Evolutionary conservation across 139 green algal species (phyloP), one percentile per base, ranked within the genome.

Genomic region (Edaphochlamys debaryana): DNA sequence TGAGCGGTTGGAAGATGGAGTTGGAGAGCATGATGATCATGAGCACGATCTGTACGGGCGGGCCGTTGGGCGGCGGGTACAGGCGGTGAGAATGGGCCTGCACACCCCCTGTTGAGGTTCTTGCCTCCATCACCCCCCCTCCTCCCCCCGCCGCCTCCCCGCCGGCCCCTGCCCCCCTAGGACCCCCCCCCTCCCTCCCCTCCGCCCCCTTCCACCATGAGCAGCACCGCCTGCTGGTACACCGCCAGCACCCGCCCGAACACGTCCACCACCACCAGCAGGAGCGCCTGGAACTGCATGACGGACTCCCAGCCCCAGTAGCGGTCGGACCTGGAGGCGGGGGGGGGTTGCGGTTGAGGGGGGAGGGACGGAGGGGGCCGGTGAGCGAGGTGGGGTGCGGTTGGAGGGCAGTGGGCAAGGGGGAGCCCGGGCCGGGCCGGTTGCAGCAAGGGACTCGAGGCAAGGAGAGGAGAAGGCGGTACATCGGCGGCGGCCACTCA

Each of bases 201-300:
- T 3, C 73, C 32, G 1, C 19, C 5, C 40, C 19, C 62, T 38
- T n/a, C 20, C 45, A 84, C 78, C 78, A 69, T 67, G 40, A 69
- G 66, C 36, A 84, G 50, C 78, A 84, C 78, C 29, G 66, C 78
- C 45, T 84, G 66, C 38, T 84, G 78, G 66, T 84, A 76, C 29
- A 84, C 78, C 48, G 17, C 40, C 66, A 84, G 67, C 48, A 76
- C 66, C 6, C 78, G 78, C 23, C 78, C 78, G 30, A 84, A 84
- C 66, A 84, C 78, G 45, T 84, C 78, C 66, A 84, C 78, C 6
- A 84, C 34, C 27, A 84, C 78, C 66, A 84, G 66, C 78, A 84
- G 15, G 36, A 84, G 78, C 66, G 78, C 76, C 78, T 84, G 66
- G 23, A 76, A 3, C 64, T 84, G 78, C 36, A 76, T 67, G 27